Percentiles rank a stretch among this genome's conserved stretches.
These are phyloP conservation scores for Leccinum olivaceopallidum DNA, from an alignment of 768 basidiomycete genomes.

Conservation along the genomic window DNA sequence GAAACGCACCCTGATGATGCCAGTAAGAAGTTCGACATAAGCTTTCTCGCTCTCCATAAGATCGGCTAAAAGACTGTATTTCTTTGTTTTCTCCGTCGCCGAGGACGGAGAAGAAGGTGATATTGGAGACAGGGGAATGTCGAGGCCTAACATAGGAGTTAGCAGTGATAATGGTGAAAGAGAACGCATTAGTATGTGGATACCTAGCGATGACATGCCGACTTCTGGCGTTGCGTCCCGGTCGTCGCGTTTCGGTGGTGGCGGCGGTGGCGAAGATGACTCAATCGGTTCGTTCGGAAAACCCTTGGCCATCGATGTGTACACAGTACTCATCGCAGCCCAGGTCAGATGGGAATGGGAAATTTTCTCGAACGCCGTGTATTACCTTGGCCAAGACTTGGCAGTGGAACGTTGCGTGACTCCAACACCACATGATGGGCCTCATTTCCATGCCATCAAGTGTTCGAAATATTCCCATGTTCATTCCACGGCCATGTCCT, in stretches of 20 bases:
- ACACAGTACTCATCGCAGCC: slow-evolving; percentile 8
- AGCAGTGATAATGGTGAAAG: slow-evolving; percentile 13
- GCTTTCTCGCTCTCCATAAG: slow-evolving; percentile 91
- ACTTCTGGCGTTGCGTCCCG: background rate
- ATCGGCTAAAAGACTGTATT: slow-evolving; percentile 83
- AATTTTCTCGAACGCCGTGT: background rate
- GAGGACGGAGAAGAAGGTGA: slow-evolving; percentile 24
- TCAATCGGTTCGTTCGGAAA: background rate
- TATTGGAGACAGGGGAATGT: slow-evolving; percentile 22
- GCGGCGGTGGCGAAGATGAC: slow-evolving; percentile 10
- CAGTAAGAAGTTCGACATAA: slow-evolving; percentile 89
- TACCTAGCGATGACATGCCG: slow-evolving; percentile 29
- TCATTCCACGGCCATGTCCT: slow-evolving; percentile 24
- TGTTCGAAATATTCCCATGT: background rate
- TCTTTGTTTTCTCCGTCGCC: slow-evolving; percentile 54
- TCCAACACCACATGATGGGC: background rate
- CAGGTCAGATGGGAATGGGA: slow-evolving; percentile 3
- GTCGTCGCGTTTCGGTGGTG: slow-evolving; percentile 23
- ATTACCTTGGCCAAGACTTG: background rate
- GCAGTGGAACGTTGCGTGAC: background rate
- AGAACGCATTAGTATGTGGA: slow-evolving; percentile 1
- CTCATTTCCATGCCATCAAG: background rate
- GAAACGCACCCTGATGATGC: slow-evolving; percentile 81
- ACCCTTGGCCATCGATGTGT: slow-evolving; percentile 8
- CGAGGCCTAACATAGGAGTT: slow-evolving; percentile 24